A percentile compares a stretch with the other conserved stretches of the same genome.
Conservation (phyloP, 2,329 filamentous ascomycete genomes). For the Neurospora sp. region DNA sequence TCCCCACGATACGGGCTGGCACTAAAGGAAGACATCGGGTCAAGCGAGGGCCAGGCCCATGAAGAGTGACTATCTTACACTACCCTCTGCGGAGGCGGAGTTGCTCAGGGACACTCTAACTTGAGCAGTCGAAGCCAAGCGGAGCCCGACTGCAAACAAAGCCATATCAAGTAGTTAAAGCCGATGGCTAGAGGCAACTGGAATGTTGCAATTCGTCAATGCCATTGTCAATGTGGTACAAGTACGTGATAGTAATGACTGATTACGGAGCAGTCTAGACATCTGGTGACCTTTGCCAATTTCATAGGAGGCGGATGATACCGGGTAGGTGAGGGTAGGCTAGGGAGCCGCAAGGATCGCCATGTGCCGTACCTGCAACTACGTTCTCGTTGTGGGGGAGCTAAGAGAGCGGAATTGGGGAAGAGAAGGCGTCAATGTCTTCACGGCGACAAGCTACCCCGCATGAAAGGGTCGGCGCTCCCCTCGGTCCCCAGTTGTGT, state of each 20-base stretch:
- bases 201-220: neutral
- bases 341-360: neutral
- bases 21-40: neutral
- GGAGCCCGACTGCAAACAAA: neutral
- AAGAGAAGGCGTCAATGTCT: neutral
- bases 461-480: neutral
- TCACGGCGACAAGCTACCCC: neutral
- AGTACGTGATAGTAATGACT: neutral
- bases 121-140: neutral
- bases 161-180: neutral
- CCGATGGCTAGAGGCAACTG: neutral
- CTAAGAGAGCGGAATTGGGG: neutral
- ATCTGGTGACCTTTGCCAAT: neutral
- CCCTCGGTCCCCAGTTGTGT: neutral
- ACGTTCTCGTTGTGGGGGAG: neutral
- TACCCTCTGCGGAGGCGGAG: neutral
- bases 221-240: neutral
- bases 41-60: neutral
- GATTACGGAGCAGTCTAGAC: neutral
- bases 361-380: neutral
- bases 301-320: neutral
- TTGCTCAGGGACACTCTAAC: neutral
- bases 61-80: neutral
- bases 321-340: neutral
- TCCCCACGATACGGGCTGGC: neutral